Conservation (phyloP, 1,139 yeast species). For the Pneumocystis sp. region DNA sequence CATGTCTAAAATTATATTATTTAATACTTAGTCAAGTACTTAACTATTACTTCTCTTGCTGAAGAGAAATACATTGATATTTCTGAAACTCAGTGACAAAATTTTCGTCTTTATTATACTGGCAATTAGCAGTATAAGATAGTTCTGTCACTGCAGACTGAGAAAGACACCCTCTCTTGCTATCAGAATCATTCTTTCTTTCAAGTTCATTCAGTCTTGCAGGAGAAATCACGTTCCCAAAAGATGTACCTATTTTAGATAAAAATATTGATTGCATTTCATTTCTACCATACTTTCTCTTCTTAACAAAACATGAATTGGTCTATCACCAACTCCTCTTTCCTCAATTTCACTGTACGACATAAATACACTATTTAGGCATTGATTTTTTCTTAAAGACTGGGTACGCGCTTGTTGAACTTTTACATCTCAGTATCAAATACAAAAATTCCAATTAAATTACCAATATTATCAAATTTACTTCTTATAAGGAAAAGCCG, state of each 20-base stretch:
- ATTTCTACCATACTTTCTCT: conserved; percentile 1
- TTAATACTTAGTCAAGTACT: background rate
- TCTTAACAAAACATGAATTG: conserved; percentile 10
- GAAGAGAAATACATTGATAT: background rate
- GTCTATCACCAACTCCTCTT: conserved; percentile 11
- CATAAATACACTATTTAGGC: background rate
- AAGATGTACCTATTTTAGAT: background rate
- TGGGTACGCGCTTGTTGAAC: conserved; percentile 35
- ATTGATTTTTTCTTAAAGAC: conserved; percentile 1
- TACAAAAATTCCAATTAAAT: conserved; percentile 12
- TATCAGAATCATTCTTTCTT: background rate
- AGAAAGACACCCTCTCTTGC: background rate
- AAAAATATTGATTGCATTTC: conserved; percentile 1
- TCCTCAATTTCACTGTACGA: background rate
- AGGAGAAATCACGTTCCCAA: background rate
- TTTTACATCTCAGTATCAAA: conserved; percentile 32
- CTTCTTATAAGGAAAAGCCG: conserved; percentile 82
- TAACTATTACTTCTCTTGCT: background rate
- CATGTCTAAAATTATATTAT: background rate
- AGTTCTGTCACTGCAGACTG: background rate
- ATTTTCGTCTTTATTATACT: background rate
- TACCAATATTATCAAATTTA: conserved; percentile 68
- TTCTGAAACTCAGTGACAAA: background rate
- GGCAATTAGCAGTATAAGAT: background rate
- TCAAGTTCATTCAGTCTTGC: background rate